Evolutionary conservation across 2,329 filamentous ascomycete species (phyloP).

Genomic region (Xylaria sp.): DNA sequence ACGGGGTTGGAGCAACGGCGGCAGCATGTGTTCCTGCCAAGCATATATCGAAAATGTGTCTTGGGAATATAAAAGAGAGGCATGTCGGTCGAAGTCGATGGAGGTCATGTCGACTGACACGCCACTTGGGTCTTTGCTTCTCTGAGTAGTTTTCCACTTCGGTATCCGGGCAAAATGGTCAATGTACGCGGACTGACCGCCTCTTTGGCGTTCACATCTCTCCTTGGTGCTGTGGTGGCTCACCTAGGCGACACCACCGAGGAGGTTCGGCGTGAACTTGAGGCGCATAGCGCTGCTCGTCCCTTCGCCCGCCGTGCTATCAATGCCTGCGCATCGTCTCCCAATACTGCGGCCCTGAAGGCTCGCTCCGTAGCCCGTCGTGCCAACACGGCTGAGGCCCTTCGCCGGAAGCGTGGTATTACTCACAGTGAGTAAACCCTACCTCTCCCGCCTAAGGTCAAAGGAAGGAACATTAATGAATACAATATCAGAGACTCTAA

Average conservation of each 20-base stretch:
- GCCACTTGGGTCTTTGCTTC: constrained; percentile 32
- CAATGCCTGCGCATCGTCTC: constrained; percentile 51
- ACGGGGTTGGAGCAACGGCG: constrained; percentile 14
- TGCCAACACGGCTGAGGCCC: constrained; percentile 50
- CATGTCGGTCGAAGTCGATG: neutral
- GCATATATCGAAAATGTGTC: constrained; percentile 8
- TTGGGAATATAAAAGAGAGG: constrained; percentile 37
- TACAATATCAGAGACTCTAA: constrained; percentile 39
- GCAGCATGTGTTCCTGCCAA: neutral
- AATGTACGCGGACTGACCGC: constrained; percentile 44
- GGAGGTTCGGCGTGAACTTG: constrained; percentile 48
- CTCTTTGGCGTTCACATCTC: constrained; percentile 43
- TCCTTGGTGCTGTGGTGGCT: constrained; percentile 47
- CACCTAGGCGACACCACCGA: constrained; percentile 54
- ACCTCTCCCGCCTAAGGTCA: no score
- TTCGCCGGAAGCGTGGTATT: constrained; percentile 53
- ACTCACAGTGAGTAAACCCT: constrained; percentile 39
- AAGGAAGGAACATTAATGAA: constrained; percentile 5
- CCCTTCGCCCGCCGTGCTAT: constrained; percentile 52
- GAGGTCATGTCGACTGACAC: constrained; percentile 16
- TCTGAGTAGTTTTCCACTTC: constrained; percentile 26
- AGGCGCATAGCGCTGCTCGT: constrained; percentile 50
- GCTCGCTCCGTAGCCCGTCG: constrained; percentile 53
- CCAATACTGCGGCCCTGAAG: constrained; percentile 53
- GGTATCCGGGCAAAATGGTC: constrained; percentile 42